Base-by-base conservation (phyloP, 129 eudicot genomes). In the Glebionis coronaria region DNA sequence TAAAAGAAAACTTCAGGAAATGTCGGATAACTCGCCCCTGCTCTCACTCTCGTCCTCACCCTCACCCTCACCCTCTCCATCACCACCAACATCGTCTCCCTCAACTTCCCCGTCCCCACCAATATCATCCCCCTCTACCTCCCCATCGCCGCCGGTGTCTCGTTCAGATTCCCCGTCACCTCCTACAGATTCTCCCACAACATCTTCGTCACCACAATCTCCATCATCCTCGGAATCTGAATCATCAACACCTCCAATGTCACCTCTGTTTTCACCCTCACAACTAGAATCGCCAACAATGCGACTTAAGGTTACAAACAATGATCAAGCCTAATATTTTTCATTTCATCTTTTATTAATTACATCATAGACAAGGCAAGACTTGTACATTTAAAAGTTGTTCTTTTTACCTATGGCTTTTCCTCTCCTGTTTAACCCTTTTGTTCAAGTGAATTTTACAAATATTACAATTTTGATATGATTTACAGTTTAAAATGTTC, bases 1-100 rank as follows among this genome's bases (percentile, higher is more conserved):
- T 84, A 87, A 90, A 82, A 78, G 97, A 62, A 90, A 90, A 59
- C 67, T 84, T 53, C 73, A 74, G 56, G 85, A 84, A 27, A 71
- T 82, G 31, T 82, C 79, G 12, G 82, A 78, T 60, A 61, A 53
- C 11, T 72, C 82, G 1, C 54, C 78, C 0, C 62, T 81, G 1
- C 72, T 82, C 2, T 52, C 83, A 1, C 63, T 55, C 0, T 63
- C 82, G 1, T 55, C 78, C 0, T 65, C 83, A 1, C 72, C 84
- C 2, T 52, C 83, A 0, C 55, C 61, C 0, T 63, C 79, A 4
- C 27, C 61, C 5, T 21, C 73, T n/a, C 62, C 66, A 9, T 55
- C 82, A 10, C 63, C 77, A 23, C 16, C 79, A 5, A 27, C 50
- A 20, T 16, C 61, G 1, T 19, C 76, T 13, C 71, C 73, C 0